phyloP scores from a whole-genome alignment of 148 eudicot genomes.

The Chenopodium album region DNA sequence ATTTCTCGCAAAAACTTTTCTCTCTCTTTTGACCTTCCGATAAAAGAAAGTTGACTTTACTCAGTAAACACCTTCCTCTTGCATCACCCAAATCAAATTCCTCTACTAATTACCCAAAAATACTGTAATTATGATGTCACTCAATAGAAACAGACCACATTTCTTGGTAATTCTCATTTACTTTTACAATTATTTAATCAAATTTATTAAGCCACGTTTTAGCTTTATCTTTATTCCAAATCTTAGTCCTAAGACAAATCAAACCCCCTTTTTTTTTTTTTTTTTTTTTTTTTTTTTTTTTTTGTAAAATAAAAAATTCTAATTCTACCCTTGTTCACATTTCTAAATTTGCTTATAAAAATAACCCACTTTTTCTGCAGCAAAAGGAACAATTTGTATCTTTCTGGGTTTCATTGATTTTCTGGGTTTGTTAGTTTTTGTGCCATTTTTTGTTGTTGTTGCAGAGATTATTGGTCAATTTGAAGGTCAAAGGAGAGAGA shows the following conservation, averaged over 20 bases:
- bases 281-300: background rate
- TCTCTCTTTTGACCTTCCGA: background rate
- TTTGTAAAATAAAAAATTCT: background rate
- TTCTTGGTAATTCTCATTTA: conserved; percentile 18
- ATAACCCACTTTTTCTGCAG: conserved; percentile 6
- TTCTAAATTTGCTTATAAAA: background rate
- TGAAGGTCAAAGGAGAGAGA: conserved; percentile 28
- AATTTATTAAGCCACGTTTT: too few species aligned
- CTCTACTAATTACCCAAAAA: background rate
- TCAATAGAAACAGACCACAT: conserved; percentile 4
- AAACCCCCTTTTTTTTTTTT: background rate
- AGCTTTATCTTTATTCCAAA: background rate
- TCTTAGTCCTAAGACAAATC: background rate
- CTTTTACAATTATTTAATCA: background rate
- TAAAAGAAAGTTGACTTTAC: background rate
- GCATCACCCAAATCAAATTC: too few species aligned
- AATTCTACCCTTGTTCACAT: background rate
- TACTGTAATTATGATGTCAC: conserved; percentile 9
- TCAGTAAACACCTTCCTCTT: too few species aligned
- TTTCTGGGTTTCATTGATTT: background rate
- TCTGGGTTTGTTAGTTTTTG: conserved; percentile 20
- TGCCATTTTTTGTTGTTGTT: conserved; percentile 5
- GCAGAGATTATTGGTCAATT: conserved; percentile 16
- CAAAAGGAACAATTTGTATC: conserved; percentile 10
- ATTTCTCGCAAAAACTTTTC: background rate